Percentiles rank a stretch among this genome's conserved stretches.
phyloP scores from a whole-genome alignment of 2,329 filamentous ascomycete genomes.

The Emergomyces pasteurianus region DNA sequence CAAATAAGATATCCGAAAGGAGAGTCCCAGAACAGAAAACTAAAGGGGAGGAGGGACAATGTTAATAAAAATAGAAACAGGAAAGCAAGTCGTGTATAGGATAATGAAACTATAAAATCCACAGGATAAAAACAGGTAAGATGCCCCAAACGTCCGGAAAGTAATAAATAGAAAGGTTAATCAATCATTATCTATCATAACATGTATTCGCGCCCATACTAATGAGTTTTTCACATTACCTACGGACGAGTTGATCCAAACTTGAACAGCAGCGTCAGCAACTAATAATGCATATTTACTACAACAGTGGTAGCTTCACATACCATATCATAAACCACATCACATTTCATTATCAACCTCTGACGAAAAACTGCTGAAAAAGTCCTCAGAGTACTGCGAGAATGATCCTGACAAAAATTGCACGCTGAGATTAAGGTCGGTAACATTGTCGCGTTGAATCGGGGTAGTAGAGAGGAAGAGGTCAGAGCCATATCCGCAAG shows the following conservation, averaged over 20 bases:
- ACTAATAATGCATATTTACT: not conserved
- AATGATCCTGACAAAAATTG: conserved; percentile 22
- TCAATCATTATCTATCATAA: not conserved
- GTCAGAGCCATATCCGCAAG: conserved; percentile 21
- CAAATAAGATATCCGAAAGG: not conserved
- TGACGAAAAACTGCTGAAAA: conserved; percentile 5
- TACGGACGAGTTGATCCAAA: not conserved
- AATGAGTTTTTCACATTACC: not conserved
- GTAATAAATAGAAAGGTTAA: not conserved
- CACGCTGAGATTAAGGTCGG: conserved; percentile 14
- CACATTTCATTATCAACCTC: conserved; percentile 3
- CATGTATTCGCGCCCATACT: not conserved
- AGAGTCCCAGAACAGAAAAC: not conserved
- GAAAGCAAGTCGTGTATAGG: not conserved
- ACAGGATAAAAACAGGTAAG: not conserved
- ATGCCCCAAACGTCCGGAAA: not conserved
- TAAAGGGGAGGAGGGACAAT: not conserved
- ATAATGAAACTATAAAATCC: not conserved
- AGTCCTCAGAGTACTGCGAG: conserved; percentile 27
- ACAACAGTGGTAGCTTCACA: not conserved
- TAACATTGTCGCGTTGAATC: conserved; percentile 7
- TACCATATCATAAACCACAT: not conserved
- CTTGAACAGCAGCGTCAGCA: not conserved
- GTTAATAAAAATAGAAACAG: not conserved
- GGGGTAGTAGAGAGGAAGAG: conserved; percentile 23